Conservation (phyloP, 2,329 filamentous ascomycete species). For the Penicillium vulpinum region DNA sequence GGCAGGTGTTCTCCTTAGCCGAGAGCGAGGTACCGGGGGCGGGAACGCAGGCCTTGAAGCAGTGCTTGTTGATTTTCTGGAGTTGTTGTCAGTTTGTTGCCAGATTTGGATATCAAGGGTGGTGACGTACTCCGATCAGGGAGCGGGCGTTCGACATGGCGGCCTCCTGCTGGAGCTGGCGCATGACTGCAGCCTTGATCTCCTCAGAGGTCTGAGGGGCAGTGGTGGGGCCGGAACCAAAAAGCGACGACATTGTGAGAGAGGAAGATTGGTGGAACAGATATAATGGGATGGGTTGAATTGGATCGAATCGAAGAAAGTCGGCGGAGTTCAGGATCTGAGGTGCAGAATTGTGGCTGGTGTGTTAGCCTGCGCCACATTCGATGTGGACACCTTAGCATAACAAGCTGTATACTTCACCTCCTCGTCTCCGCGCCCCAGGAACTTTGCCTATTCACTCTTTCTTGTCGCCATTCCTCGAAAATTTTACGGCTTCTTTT, state of each 20-base stretch:
- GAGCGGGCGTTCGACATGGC: conserved; percentile 68
- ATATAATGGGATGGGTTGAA: not conserved
- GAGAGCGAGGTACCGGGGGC: conserved; percentile 67
- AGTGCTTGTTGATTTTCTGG: conserved; percentile 78
- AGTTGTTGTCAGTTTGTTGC: not conserved
- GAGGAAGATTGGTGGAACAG: not conserved
- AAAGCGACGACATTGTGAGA: conserved; percentile 39
- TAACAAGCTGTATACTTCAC: conserved; percentile 14
- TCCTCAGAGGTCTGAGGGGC: conserved; percentile 32
- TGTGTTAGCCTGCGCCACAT: conserved; percentile 12
- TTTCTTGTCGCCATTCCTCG: conserved; percentile 1
- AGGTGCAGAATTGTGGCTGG: conserved; percentile 9
- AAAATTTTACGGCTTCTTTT: not conserved
- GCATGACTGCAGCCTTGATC: conserved; percentile 58
- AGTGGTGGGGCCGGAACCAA: conserved; percentile 38
- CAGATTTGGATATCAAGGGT: not conserved
- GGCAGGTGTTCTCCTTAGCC: conserved; percentile 67
- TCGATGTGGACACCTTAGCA: conserved; percentile 22
- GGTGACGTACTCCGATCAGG: conserved; percentile 64
- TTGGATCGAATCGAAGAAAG: conserved; percentile 4
- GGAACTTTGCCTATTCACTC: conserved; percentile 12
- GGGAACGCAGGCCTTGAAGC: conserved; percentile 75
- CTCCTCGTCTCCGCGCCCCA: conserved; percentile 1
- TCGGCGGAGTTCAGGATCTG: conserved; percentile 10
- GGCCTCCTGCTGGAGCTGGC: conserved; percentile 64